A percentile compares a stretch with the other conserved stretches of the same genome.
Evolutionary conservation across 306 rosid species (phyloP).

Genomic region (Cucurbita ficifolia): DNA sequence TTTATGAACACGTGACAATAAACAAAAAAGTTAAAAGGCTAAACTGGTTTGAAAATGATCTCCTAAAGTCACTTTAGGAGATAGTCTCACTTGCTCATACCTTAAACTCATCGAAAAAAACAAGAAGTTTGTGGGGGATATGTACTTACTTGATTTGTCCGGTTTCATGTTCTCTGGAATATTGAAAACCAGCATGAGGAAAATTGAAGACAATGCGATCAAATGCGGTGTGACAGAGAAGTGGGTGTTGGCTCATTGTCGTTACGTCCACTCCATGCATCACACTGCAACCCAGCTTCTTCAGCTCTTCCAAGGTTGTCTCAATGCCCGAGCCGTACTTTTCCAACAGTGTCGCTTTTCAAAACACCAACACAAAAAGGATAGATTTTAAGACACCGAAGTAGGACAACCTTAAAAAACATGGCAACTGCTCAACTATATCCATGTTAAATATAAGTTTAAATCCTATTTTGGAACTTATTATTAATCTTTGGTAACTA

Average conservation of each 20-base stretch:
- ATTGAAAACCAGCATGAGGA: conserved; percentile 22
- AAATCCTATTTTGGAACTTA: no score
- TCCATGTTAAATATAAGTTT: no score
- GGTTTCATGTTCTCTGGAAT: background rate
- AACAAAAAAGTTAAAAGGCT: no score
- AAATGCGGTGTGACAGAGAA: background rate
- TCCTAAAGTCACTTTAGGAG: no score
- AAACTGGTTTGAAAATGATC: no score
- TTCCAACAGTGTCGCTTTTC: background rate
- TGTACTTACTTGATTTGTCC: background rate
- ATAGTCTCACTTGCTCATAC: no score
- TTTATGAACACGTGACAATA: no score
- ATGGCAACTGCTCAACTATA: background rate
- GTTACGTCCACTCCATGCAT: background rate
- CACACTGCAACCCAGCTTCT: background rate
- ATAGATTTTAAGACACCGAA: background rate
- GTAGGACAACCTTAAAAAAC: no score
- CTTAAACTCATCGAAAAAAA: no score
- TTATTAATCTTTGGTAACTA: no score
- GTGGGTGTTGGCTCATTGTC: background rate
- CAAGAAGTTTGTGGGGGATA: no score
- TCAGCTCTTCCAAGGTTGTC: background rate
- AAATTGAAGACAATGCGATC: conserved; percentile 23
- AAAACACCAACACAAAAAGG: background rate
- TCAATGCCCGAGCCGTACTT: background rate